Conservation (phyloP, 1,284 basidiomycete genomes). For the Ustilago loliicola region DNA sequence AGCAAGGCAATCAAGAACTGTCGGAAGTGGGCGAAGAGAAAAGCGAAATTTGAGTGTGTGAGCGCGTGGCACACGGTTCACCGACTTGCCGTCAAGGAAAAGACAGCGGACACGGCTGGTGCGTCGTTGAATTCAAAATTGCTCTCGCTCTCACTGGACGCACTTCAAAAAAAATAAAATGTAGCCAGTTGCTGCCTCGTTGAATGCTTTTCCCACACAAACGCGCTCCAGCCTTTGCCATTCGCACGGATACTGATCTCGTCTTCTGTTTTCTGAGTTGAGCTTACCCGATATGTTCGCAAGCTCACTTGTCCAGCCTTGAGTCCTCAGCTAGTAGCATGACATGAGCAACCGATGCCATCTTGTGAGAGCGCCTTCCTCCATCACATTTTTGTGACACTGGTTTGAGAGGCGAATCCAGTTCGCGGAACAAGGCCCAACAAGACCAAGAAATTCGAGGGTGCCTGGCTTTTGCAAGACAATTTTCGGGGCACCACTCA, state of each 20-base stretch:
- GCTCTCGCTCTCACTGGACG: neutral
- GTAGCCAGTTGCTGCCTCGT: neutral
- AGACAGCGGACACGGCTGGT: neutral
- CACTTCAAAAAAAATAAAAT: neutral
- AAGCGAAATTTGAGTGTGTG: neutral
- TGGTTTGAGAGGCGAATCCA: no score
- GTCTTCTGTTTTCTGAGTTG: neutral
- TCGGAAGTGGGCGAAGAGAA: neutral
- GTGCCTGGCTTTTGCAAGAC: neutral
- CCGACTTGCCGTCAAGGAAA: neutral
- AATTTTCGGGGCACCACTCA: constrained; percentile 2
- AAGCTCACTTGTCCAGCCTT: neutral
- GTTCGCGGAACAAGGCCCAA: neutral
- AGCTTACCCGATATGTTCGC: neutral
- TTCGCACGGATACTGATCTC: constrained; percentile 8
- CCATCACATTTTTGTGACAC: no score
- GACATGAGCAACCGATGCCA: no score
- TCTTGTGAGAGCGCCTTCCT: no score
- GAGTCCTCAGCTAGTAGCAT: no score
- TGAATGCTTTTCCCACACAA: neutral
- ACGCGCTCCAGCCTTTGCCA: neutral
- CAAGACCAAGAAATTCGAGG: constrained; percentile 13
- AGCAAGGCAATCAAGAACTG: constrained; percentile 5
- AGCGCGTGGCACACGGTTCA: constrained; percentile 5
- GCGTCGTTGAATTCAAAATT: neutral